Conservation (phyloP, 768 basidiomycete genomes). For the Cyathus striatus region DNA sequence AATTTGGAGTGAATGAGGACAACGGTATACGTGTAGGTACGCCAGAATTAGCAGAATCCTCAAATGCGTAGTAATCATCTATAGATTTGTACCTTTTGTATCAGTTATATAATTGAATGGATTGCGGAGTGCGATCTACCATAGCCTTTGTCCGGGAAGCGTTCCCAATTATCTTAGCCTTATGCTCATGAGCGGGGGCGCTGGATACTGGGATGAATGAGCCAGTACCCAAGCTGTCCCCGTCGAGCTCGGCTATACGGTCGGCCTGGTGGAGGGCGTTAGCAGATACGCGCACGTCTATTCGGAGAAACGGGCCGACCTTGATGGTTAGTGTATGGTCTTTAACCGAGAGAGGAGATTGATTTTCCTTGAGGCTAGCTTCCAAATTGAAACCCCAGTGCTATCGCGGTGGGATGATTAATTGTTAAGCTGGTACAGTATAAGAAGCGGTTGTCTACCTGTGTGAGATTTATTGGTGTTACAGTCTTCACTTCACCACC, state of each 20-base stretch:
- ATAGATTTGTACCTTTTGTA: slow-evolving; percentile 4
- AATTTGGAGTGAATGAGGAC: slow-evolving; percentile 29
- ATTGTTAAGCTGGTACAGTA: slow-evolving; percentile 1
- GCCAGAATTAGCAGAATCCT: slow-evolving; percentile 24
- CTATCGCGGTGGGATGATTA: slow-evolving; percentile 23
- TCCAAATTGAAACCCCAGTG: slow-evolving; percentile 85
- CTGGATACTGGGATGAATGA: slow-evolving; percentile 39
- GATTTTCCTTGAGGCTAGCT: slow-evolving; percentile 47
- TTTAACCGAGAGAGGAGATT: slow-evolving; percentile 43
- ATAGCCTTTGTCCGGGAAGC: slow-evolving; percentile 55
- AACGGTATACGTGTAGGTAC: slow-evolving; percentile 46
- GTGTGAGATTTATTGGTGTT: slow-evolving; percentile 73
- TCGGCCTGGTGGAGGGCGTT: slow-evolving; percentile 34
- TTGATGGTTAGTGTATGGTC: slow-evolving; percentile 41
- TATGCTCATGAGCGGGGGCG: slow-evolving; percentile 45
- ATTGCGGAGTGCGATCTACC: slow-evolving; percentile 30
- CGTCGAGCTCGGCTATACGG: slow-evolving; percentile 47
- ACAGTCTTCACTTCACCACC: slow-evolving; percentile 37
- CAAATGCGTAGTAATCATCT: slow-evolving; percentile 68
- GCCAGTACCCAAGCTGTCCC: slow-evolving; percentile 47
- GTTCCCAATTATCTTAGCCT: slow-evolving; percentile 50
- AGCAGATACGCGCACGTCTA: background rate
- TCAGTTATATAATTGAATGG: background rate
- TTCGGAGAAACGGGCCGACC: slow-evolving; percentile 13
- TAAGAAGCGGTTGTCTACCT: slow-evolving; percentile 39